Evolutionary conservation across 179 eudicot genomes (phyloP).

Genomic region (Monotropa hypopitys): DNA sequence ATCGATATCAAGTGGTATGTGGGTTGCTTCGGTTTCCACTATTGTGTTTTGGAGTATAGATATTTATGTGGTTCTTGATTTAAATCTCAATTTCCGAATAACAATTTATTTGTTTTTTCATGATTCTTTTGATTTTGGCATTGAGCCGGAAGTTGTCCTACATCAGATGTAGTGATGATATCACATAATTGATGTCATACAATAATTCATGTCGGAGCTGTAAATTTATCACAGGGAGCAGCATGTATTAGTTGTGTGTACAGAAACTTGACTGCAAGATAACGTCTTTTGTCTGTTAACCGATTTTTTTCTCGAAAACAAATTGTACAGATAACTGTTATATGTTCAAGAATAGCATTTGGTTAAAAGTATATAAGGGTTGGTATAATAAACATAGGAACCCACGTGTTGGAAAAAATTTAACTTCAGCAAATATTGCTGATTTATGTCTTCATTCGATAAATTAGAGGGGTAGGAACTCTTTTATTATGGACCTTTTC

Average conservation of each 20-base stretch:
- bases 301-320: neutral
- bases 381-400: neutral
- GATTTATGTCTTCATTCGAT: neutral
- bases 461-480: neutral
- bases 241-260: neutral
- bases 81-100: too few relatives aligned
- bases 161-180: too few relatives aligned
- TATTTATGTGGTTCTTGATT: too few relatives aligned
- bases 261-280: neutral
- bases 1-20: too few relatives aligned
- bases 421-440: neutral
- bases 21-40: too few relatives aligned
- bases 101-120: too few relatives aligned
- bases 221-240: neutral
- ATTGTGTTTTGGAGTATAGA: too few relatives aligned
- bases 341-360: neutral
- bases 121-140: too few relatives aligned
- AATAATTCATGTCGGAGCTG: too few relatives aligned
- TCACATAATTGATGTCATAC: too few relatives aligned
- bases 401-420: neutral
- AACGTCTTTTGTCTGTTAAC: neutral
- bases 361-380: neutral
- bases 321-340: neutral
- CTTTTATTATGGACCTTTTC: neutral
- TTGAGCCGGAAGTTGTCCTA: too few relatives aligned